Evolutionary conservation across 306 rosid species (phyloP).

Genomic region (Vicia sativa): DNA sequence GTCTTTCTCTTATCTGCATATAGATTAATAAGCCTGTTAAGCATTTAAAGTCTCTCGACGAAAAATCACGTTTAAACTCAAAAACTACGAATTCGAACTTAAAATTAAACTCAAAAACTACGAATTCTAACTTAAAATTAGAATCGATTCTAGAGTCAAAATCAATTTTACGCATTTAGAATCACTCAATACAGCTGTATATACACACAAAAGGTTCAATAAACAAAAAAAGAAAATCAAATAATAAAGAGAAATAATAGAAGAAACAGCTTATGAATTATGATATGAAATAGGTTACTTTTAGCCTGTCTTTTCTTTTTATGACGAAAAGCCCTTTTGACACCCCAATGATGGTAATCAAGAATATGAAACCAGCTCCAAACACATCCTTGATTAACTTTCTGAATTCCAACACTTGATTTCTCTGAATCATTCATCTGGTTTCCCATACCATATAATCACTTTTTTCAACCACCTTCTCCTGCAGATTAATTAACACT

Average conservation of each 20-base stretch:
- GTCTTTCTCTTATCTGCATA: constrained; percentile 45
- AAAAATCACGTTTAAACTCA: too few relatives aligned
- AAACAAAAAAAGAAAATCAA: too few relatives aligned
- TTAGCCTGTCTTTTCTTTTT: constrained; percentile 54
- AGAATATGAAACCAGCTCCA: constrained; percentile 67
- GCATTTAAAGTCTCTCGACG: not conserved
- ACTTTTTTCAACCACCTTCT: constrained; percentile 41
- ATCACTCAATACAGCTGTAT: too few relatives aligned
- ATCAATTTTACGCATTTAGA: too few relatives aligned
- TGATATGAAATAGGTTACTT: constrained; percentile 46
- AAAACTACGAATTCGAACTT: not conserved
- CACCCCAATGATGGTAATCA: constrained; percentile 72
- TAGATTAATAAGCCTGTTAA: constrained; percentile 14
- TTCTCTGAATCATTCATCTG: constrained; percentile 49
- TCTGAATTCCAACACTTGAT: constrained; percentile 44
- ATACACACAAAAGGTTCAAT: too few relatives aligned
- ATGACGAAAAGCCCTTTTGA: constrained; percentile 58
- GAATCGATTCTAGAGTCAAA: too few relatives aligned
- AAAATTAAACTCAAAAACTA: not conserved
- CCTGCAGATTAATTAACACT: constrained; percentile 18
- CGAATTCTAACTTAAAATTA: too few relatives aligned
- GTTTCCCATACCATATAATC: constrained; percentile 57
- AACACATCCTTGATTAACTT: constrained; percentile 65
- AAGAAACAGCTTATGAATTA: too few relatives aligned
- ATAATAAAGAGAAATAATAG: too few relatives aligned